Conservation (phyloP, 345 rosid species). For the Microcos paniculata region DNA sequence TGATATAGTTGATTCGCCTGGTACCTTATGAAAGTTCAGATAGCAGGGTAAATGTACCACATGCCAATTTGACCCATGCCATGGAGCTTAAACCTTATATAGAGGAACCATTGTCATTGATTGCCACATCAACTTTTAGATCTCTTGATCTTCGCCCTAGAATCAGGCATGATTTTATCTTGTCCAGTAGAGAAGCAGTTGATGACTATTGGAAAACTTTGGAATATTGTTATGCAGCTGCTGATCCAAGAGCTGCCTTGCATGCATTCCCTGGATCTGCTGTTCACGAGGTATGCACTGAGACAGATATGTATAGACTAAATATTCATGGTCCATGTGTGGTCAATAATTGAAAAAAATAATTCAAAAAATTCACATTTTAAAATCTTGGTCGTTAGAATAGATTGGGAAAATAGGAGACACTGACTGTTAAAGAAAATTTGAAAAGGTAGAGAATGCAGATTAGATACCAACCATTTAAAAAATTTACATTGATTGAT, state of each 20-base stretch:
- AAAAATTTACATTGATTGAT: background rate
- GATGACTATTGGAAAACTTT: slow-evolving; percentile 91
- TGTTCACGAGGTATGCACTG: slow-evolving; percentile 75
- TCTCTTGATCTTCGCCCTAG: slow-evolving; percentile 89
- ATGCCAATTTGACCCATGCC: slow-evolving; percentile 66
- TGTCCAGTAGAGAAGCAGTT: slow-evolving; percentile 74
- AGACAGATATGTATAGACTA: background rate
- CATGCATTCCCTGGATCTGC: slow-evolving; percentile 94
- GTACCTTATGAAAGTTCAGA: slow-evolving; percentile 50
- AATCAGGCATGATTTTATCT: slow-evolving; percentile 81
- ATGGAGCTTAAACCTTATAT: slow-evolving; percentile 88
- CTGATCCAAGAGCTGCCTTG: slow-evolving; percentile 77
- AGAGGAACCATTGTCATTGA: slow-evolving; percentile 72
- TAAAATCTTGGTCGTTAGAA: background rate
- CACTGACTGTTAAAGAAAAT: background rate
- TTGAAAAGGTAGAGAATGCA: background rate
- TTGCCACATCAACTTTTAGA: slow-evolving; percentile 46
- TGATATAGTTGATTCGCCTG: slow-evolving; percentile 73
- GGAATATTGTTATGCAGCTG: slow-evolving; percentile 94
- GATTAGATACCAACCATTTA: background rate
- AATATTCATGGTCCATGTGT: background rate
- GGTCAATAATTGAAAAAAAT: background rate
- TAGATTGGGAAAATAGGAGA: background rate
- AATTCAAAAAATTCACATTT: background rate
- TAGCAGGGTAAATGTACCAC: slow-evolving; percentile 44